Base-by-base conservation (phyloP, 257 asterid species). In the Jacaranda mimosifolia region DNA sequence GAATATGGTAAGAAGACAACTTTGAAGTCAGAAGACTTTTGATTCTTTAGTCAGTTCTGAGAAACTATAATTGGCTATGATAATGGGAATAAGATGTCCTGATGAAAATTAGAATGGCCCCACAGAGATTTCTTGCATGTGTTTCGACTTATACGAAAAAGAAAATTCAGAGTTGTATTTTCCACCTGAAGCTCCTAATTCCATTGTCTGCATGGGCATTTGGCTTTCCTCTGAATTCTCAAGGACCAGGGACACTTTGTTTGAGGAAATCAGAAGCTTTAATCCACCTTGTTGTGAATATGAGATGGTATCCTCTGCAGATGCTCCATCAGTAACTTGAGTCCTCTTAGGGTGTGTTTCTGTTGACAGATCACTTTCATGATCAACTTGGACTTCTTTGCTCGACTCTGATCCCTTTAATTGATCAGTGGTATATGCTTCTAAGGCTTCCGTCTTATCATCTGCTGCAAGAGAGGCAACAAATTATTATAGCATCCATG, bases 211-310 rank as follows among this genome's bases (percentile, higher is more conserved):
- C 65, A 80, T 81, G 63, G 79, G 35, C 73, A 71, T 83, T 58
- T 53, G 85, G 73, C 59, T 72, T 2, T 76, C 71, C 36, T 67
- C 83, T 10, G 79, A 56, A 55, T 75, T 83, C 75, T 74, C 32
- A 26, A 26, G 32, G 32, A 26, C 63, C 43, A 18, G 60, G n/a
- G 89, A 77, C 56, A 68, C 90, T 35, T 75, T 73, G 45, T 65
- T 57, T 21, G 91, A 79, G 53, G 92, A 73, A 73, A 87, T 78
- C 67, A 65, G 83, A 71, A 86, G 17, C 80, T 80, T 85, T 42
- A 80, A 48, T 63, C 88, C 94, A 83, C 74, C 92, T 58, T 83
- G 79, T 74, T 72, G 80, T 55, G 87, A 32, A 71, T 75, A 71
- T 56, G 83, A 70, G 68, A 65, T 63, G 48, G 57, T 45, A 76